Percentiles rank a stretch among this genome's conserved stretches.
Conservation (phyloP, 371 early-diverging fungal species). For the Mucor ambiguus region DNA sequence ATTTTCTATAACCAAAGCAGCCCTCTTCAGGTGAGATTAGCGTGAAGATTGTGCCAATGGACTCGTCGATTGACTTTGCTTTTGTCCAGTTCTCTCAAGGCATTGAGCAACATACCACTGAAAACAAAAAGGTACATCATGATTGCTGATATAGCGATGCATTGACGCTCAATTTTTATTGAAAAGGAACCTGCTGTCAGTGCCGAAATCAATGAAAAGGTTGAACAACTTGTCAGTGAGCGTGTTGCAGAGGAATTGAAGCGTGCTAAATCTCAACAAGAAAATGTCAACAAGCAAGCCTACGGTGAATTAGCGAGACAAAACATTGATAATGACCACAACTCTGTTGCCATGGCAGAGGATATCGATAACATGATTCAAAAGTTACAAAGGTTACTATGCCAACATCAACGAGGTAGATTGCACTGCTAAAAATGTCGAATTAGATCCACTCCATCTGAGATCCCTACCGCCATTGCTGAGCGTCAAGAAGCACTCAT, state of each 20-base stretch:
- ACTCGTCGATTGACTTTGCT: neutral
- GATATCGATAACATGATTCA: conserved; percentile 53
- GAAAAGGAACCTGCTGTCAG: conserved; percentile 11
- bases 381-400: conserved; percentile 44
- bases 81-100: conserved; percentile 10
- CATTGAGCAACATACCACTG: neutral
- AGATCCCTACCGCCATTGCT: conserved; percentile 43
- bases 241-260: conserved; percentile 49
- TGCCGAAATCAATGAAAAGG: conserved; percentile 34
- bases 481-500: conserved; percentile 50
- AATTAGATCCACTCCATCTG: conserved; percentile 40
- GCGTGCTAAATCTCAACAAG: conserved; percentile 33
- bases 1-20: conserved; percentile 53
- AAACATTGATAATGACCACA: conserved; percentile 49
- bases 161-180: neutral
- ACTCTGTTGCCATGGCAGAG: conserved; percentile 45
- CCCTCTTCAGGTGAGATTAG: conserved; percentile 41
- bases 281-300: conserved; percentile 29
- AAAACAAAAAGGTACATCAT: conserved; percentile 5
- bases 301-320: conserved; percentile 43
- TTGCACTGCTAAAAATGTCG: neutral
- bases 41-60: neutral
- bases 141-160: neutral
- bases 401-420: neutral
- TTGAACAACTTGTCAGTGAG: conserved; percentile 46